Conservation (phyloP, 169 alveolate genomes). For the Besnoitia besnoiti region DNA sequence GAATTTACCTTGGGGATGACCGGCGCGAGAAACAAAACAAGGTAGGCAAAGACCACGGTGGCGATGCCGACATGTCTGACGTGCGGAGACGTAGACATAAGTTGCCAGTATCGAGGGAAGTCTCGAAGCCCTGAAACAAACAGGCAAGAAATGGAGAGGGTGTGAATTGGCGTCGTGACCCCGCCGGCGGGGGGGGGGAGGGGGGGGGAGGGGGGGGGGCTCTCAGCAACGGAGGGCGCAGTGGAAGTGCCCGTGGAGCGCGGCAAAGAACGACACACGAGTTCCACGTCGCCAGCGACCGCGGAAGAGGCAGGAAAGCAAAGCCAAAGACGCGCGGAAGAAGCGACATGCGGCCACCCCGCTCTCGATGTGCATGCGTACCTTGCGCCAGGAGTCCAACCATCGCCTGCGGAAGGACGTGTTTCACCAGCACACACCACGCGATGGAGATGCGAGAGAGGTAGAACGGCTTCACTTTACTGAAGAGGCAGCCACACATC, state of each 20-base stretch:
- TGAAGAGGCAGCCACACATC: neutral
- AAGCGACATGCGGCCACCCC: too few relatives aligned
- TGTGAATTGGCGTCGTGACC: neutral
- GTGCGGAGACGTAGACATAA: neutral
- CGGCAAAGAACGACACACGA: neutral
- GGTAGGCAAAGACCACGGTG: neutral
- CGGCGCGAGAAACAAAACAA: neutral
- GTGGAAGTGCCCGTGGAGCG: too few relatives aligned
- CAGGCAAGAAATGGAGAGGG: neutral
- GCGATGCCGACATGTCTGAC: neutral
- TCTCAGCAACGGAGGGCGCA: too few relatives aligned
- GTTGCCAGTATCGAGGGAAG: neutral
- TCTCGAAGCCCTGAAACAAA: neutral
- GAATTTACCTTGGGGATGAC: neutral
- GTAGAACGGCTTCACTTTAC: neutral
- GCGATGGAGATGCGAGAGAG: neutral
- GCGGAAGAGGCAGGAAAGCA: too few relatives aligned
- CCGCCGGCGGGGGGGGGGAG: neutral
- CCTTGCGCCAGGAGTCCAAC: neutral
- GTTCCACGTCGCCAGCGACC: too few relatives aligned
- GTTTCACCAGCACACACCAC: constrained; percentile 7
- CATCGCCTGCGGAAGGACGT: neutral
- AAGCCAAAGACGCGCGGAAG: too few relatives aligned
- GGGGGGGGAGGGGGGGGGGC: neutral
- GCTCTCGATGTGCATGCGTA: too few relatives aligned